phyloP scores from a whole-genome alignment of 371 early-diverging fungal genomes.

The Rhizopus sp. region DNA sequence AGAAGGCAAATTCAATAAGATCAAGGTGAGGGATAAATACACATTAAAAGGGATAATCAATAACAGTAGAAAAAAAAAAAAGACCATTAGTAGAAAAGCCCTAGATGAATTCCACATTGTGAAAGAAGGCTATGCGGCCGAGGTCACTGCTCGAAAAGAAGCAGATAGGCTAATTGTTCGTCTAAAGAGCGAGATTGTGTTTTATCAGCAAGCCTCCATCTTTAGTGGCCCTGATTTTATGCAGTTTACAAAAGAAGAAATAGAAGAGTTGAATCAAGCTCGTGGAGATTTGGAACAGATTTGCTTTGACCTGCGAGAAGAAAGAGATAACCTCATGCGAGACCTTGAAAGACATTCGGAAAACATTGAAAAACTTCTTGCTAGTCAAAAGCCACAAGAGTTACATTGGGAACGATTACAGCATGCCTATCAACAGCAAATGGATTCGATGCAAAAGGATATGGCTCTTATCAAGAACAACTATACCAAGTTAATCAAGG shows the following conservation, averaged over 20 bases:
- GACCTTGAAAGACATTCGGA: constrained; percentile 25
- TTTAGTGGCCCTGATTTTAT: constrained; percentile 17
- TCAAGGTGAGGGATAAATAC: constrained; percentile 31
- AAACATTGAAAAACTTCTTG: constrained; percentile 19
- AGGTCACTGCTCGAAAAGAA: constrained; percentile 39
- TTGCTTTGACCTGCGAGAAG: constrained; percentile 29
- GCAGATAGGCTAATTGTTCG: constrained; percentile 31
- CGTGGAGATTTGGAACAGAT: constrained; percentile 31
- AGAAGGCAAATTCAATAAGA: constrained; percentile 43
- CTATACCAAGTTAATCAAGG: constrained; percentile 28
- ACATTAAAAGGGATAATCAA: not conserved
- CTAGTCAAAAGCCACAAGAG: constrained; percentile 23
- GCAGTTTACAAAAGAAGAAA: constrained; percentile 32
- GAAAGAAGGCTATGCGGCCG: constrained; percentile 45
- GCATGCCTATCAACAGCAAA: constrained; percentile 38
- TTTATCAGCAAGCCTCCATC: constrained; percentile 40
- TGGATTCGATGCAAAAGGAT: constrained; percentile 36
- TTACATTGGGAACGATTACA: constrained; percentile 31
- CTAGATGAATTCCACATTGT: constrained; percentile 48
- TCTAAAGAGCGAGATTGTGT: constrained; percentile 35
- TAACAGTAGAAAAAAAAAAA: not conserved
- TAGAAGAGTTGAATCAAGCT: constrained; percentile 22
- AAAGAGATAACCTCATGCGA: constrained; percentile 26
- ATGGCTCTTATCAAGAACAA: constrained; percentile 18
- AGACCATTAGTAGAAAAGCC: constrained; percentile 51